A percentile compares a stretch with the other conserved stretches of the same genome.
Conservation (phyloP, 2,329 filamentous ascomycete genomes). For the Botrytis sinoallii region DNA sequence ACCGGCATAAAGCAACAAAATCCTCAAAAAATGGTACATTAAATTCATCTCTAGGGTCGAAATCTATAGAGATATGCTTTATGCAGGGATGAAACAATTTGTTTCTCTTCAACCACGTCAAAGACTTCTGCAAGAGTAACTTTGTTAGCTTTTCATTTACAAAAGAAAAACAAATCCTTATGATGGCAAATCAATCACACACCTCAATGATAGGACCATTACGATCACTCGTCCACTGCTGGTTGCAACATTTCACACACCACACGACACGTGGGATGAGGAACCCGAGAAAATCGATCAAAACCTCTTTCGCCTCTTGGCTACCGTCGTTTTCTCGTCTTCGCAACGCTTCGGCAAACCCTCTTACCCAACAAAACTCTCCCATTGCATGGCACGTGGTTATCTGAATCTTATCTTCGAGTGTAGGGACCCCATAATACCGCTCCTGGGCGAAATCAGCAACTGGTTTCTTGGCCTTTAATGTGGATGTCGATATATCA, state of each 20-base stretch:
- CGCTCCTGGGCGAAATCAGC: rapidly evolving
- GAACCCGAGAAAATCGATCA: neutral
- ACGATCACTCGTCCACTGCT: rapidly evolving
- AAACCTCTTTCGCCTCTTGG: neutral
- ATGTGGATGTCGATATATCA: rapidly evolving
- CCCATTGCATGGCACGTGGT: rapidly evolving
- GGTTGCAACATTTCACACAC: neutral
- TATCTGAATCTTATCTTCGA: neutral
- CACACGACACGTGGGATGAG: neutral
- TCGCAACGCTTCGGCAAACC: neutral
- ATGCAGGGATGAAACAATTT: neutral
- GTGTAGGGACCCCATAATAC: neutral
- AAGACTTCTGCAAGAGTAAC: neutral
- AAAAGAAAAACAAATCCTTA: too few species aligned
- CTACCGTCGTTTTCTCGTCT: neutral
- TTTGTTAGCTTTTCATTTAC: neutral
- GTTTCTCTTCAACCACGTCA: neutral
- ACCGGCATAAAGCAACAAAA: neutral
- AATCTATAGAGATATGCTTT: neutral
- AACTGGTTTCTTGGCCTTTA: too few species aligned
- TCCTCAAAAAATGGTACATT: neutral
- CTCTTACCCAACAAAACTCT: constrained; percentile 1
- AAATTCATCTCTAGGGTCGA: neutral
- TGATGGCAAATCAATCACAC: too few species aligned
- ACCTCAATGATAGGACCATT: neutral